These are phyloP conservation scores for Gomphus bonarii DNA, from an alignment of 1,284 basidiomycete species.

Conservation along the genomic window DNA sequence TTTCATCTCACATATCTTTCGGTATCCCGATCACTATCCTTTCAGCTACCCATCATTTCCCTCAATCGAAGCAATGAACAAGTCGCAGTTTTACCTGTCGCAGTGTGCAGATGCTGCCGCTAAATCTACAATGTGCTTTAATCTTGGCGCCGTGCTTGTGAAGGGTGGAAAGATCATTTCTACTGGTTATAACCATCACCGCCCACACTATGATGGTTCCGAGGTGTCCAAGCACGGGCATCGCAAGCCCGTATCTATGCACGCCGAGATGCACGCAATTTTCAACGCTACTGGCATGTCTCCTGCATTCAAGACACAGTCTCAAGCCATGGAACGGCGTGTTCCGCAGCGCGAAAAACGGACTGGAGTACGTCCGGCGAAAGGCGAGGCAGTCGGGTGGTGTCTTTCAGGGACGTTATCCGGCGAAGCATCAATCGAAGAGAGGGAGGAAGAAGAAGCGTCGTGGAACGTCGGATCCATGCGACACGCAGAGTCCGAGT, in stretches of 20 bases:
- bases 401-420: conserved; percentile 14
- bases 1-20: neutral
- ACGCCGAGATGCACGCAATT: conserved; percentile 53
- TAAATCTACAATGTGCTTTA: conserved; percentile 45
- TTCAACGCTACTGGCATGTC: conserved; percentile 42
- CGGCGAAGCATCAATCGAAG: conserved; percentile 6
- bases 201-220: conserved; percentile 41
- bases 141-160: conserved; percentile 45
- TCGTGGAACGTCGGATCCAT: conserved; percentile 4
- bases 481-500: conserved; percentile 7
- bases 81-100: conserved; percentile 42
- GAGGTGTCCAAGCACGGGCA: conserved; percentile 31
- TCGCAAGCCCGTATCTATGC: conserved; percentile 46
- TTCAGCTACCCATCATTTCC: neutral
- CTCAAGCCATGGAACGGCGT: conserved; percentile 31
- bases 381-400: conserved; percentile 11
- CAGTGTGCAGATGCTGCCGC: conserved; percentile 40
- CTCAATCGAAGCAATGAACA: conserved; percentile 26
- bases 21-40: neutral
- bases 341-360: conserved; percentile 20
- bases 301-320: conserved; percentile 43
- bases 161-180: conserved; percentile 49
- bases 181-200: conserved; percentile 43
- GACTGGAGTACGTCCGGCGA: conserved; percentile 7
- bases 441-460: conserved; percentile 8